Percentiles rank a stretch among this genome's conserved stretches.
These are phyloP conservation scores for Parietichytrium sp. DNA, from an alignment of 108 stramenopile species.

Conservation along the genomic window DNA sequence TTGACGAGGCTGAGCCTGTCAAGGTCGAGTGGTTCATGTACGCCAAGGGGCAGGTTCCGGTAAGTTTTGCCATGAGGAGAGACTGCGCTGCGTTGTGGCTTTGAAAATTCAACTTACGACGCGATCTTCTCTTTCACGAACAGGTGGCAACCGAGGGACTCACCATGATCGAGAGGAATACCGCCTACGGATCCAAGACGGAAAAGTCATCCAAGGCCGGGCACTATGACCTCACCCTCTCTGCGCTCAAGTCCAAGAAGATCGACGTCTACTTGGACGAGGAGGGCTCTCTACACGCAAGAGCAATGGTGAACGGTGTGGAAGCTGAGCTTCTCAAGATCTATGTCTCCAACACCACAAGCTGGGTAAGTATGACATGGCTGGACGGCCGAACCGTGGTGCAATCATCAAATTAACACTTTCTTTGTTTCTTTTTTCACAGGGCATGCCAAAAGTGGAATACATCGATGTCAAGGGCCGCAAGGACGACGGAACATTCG, in stretches of 20 bases:
- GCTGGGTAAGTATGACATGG: no score
- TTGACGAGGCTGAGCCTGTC: background rate
- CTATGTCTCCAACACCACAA: conserved; percentile 6
- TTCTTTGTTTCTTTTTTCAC: no score
- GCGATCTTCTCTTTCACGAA: no score
- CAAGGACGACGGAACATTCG: background rate
- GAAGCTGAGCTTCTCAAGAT: conserved; percentile 14
- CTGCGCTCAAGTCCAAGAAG: conserved; percentile 11
- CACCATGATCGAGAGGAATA: conserved; percentile 39
- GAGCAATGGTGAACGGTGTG: background rate
- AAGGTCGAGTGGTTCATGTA: conserved; percentile 35
- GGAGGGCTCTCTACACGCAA: conserved; percentile 17
- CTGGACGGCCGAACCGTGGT: no score
- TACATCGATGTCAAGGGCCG: conserved; percentile 37
- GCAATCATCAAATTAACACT: no score
- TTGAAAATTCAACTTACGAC: no score
- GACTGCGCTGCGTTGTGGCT: no score
- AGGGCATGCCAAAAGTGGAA: conserved; percentile 18
- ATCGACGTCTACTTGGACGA: conserved; percentile 29
- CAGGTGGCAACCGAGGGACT: background rate
- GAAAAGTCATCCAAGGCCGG: background rate
- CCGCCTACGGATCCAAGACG: conserved; percentile 33
- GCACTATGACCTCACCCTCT: background rate
- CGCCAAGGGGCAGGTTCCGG: no score
- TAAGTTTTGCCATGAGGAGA: no score